Evolutionary conservation across 345 rosid species (phyloP), one percentile per base, ranked within the genome.

Genomic region (Lepidium aucheri): DNA sequence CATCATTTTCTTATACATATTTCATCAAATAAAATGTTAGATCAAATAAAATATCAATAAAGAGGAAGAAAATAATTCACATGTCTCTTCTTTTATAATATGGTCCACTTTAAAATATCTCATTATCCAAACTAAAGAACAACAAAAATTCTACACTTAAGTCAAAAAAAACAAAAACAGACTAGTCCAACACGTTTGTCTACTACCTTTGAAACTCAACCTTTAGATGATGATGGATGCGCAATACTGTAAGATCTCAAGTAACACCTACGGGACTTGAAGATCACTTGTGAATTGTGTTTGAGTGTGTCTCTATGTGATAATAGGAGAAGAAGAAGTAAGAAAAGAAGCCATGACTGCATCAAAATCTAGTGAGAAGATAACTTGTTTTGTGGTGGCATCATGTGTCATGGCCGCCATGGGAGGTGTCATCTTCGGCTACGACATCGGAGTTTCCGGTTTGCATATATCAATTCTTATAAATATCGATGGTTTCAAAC

Each of bases 401-500:
- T 91, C 96, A 7, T 88, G 96, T 67, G 76, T 85, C 71, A 80
- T 86, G 85, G 97, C 97, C 15, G 89, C 88, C 78, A 88, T 80
- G 85, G 97, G 97, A 63, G 97, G 97, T 26, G 81, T 86, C 41
- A 80, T 91, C 64, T 88, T 88, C 43, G 96, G 97, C 72, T 91
- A 88, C 64, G 97, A 91, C 76, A 82, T 88, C 53, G 97, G 97
- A 39, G 84, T 83, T 62, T 70, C 93, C 68, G 95, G 96, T 89
- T 30, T 75, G 46, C 17, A 7, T 53, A 11, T 18, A 17, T 22
- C 10, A 46, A 17, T 4, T 10, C 17, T 35, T 17, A 3, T 14
- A 38, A 4, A 14, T 16, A 12, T n/a, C 20, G n/a, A 58, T 34
- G 40, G 41, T 50, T 30, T 69, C 22, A n/a, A 35, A 39, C 16